phyloP scores from a whole-genome alignment of 2,329 filamentous ascomycete species.

The Boeremia lycopersici region DNA sequence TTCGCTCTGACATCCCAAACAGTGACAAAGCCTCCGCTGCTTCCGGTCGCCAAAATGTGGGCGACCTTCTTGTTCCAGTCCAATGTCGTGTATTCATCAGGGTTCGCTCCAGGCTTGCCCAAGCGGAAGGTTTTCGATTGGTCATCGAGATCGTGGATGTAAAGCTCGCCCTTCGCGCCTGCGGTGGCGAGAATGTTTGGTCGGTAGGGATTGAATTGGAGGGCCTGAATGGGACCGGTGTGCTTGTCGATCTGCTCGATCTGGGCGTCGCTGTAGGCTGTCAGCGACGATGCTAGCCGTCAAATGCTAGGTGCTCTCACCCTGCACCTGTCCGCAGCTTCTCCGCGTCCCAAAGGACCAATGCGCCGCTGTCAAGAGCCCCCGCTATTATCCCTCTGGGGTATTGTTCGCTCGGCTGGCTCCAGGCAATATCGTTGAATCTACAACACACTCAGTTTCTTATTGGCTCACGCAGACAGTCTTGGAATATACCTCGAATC shows the following conservation, averaged over 20 bases:
- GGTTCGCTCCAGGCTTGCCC: conserved; percentile 83
- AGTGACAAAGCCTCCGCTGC: conserved; percentile 91
- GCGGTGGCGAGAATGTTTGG: conserved; percentile 91
- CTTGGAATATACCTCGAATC: conserved; percentile 75
- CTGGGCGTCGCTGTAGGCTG: conserved; percentile 67
- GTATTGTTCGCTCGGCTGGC: conserved; percentile 76
- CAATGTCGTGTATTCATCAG: conserved; percentile 93
- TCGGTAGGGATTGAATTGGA: conserved; percentile 95
- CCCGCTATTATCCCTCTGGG: conserved; percentile 91
- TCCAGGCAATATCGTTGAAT: conserved; percentile 98
- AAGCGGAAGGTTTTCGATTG: conserved; percentile 85
- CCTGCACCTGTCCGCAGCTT: conserved; percentile 62
- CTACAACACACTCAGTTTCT: conserved; percentile 55
- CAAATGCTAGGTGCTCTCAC: conserved; percentile 56
- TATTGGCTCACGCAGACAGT: background rate
- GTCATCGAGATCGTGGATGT: conserved; percentile 93
- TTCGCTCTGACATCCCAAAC: conserved; percentile 99
- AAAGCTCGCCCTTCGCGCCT: conserved; percentile 93
- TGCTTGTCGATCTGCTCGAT: conserved; percentile 90
- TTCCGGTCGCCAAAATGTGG: conserved; percentile 94
- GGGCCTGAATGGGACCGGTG: conserved; percentile 86
- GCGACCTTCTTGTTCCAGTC: conserved; percentile 99
- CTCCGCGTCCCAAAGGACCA: conserved; percentile 92
- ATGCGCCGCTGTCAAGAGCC: conserved; percentile 89
- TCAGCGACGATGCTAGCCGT: conserved; percentile 42